Percentiles rank a stretch among this genome's conserved stretches.
Conservation (phyloP, 2,329 filamentous ascomycete genomes). For the Fusarium bulbicola region DNA sequence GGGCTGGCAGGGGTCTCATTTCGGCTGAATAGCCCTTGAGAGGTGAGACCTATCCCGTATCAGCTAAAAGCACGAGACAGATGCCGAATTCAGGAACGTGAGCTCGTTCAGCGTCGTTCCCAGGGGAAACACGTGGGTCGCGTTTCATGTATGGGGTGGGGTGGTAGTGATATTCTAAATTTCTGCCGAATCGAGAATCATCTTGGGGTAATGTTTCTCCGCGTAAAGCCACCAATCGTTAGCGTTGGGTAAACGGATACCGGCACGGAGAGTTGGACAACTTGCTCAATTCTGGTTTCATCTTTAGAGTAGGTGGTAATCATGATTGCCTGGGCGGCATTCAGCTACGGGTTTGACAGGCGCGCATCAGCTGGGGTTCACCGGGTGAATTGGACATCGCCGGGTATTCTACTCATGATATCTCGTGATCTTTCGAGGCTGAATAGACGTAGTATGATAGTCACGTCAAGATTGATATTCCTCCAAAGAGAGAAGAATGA, state of each 20-base stretch:
- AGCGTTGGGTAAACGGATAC: background rate
- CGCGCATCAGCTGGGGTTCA: background rate
- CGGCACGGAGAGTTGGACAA: background rate
- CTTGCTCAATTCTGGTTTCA: background rate
- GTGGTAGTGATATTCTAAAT: slow-evolving; percentile 13
- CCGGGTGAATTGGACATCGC: background rate
- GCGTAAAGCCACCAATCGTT: background rate
- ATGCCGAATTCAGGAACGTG: background rate
- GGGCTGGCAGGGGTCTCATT: background rate
- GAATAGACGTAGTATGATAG: background rate
- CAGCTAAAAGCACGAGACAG: background rate
- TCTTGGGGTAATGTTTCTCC: slow-evolving; percentile 4
- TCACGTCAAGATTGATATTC: no score
- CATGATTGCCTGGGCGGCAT: background rate
- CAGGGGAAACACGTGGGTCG: background rate
- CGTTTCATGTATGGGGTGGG: slow-evolving; percentile 1
- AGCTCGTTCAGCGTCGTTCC: background rate
- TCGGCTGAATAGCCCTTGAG: background rate
- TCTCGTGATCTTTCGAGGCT: background rate
- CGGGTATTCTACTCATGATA: background rate
- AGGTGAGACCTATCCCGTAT: background rate
- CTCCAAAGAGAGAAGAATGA: background rate
- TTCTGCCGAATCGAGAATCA: background rate
- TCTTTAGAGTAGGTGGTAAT: background rate
- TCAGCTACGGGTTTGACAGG: background rate